A percentile compares a stretch with the other conserved stretches of the same genome.
Evolutionary conservation across 768 basidiomycete genomes (phyloP).

Genomic region (Collybia sp.): DNA sequence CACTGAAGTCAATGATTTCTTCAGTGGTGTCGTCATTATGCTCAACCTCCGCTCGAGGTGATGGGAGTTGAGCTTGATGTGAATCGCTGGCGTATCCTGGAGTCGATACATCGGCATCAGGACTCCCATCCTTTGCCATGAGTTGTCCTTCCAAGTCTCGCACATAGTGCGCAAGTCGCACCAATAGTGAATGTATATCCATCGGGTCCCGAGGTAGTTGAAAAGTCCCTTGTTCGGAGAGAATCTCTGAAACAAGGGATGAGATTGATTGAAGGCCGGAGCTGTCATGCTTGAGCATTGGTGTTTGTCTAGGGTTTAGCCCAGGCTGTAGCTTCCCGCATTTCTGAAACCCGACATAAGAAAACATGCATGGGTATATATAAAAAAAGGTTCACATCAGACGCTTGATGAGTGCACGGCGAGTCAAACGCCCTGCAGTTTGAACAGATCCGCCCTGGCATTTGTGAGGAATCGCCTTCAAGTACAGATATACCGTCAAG

Average conservation of each 20-base stretch:
- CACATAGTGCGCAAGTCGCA: too few species aligned
- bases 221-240: too few species aligned
- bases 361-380: background rate
- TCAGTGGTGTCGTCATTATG: slow-evolving; percentile 21
- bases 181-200: too few species aligned
- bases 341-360: slow-evolving; percentile 14
- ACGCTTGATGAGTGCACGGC: slow-evolving; percentile 52
- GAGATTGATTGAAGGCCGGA: background rate
- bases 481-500: background rate
- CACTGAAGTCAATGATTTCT: slow-evolving; percentile 22
- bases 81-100: slow-evolving; percentile 5
- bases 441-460: slow-evolving; percentile 48
- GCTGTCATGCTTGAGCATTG: background rate
- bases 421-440: slow-evolving; percentile 46
- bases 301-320: background rate
- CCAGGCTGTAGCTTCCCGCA: slow-evolving; percentile 17
- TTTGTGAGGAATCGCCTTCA: slow-evolving; percentile 57
- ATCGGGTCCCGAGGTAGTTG: too few species aligned
- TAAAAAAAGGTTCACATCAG: slow-evolving; percentile 13
- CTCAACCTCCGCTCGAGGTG: slow-evolving; percentile 23
- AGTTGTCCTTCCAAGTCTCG: too few species aligned
- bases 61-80: slow-evolving; percentile 11
- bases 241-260: background rate
- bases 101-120: background rate
- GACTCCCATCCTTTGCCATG: too few species aligned